Conservation (phyloP, 179 eudicot species). For the Carnegiea gigantea region DNA sequence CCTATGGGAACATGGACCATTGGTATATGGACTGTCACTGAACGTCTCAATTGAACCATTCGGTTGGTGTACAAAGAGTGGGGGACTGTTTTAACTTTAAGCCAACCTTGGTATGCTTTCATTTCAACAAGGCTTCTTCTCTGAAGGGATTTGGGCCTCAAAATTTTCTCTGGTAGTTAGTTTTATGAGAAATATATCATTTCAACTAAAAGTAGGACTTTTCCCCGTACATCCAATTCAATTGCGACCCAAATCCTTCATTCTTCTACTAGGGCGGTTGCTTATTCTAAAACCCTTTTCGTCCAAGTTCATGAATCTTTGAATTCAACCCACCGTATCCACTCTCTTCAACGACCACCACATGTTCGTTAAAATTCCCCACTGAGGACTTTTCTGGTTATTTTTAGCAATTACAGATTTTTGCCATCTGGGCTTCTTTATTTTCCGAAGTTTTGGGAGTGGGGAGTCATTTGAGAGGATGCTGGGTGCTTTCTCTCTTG, state of each 20-base stretch:
- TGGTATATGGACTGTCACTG: too few species aligned
- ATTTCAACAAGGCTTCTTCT: not conserved
- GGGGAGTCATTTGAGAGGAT: conserved; percentile 32
- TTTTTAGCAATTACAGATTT: not conserved
- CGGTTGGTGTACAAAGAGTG: not conserved
- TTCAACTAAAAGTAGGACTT: conserved; percentile 13
- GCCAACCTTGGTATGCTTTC: conserved; percentile 11
- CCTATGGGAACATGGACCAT: not conserved
- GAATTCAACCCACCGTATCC: not conserved
- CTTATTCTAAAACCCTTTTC: conserved; percentile 31
- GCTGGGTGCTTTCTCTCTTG: conserved; percentile 62
- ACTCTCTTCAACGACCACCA: conserved; percentile 35
- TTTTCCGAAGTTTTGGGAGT: conserved; percentile 26
- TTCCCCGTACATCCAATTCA: conserved; percentile 15
- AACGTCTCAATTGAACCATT: conserved; percentile 9
- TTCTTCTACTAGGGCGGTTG: not conserved
- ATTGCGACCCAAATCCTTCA: conserved; percentile 8
- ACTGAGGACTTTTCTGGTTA: conserved; percentile 21
- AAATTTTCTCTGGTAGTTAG: conserved; percentile 37
- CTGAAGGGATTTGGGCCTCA: conserved; percentile 29
- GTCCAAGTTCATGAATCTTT: conserved; percentile 30
- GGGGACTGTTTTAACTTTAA: conserved; percentile 14
- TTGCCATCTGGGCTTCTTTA: conserved; percentile 30
- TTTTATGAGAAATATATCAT: conserved; percentile 21
- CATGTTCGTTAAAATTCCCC: conserved; percentile 34